Evolutionary conservation across 306 rosid genomes (phyloP).

Genomic region (Vicia faba): DNA sequence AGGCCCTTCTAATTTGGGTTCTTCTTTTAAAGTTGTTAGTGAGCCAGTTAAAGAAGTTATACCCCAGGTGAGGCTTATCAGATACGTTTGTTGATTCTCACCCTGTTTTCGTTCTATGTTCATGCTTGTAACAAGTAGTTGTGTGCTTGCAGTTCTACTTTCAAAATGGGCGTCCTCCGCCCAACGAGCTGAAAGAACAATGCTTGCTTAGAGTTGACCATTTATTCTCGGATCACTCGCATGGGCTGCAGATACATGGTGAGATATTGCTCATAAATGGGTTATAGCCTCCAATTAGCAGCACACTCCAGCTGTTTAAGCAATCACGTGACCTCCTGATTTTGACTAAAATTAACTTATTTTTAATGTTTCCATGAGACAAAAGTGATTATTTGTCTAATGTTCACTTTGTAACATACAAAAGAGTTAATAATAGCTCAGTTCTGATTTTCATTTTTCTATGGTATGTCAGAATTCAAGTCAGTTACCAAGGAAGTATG

Average conservation of each 20-base stretch:
- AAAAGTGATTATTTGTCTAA: slow-evolving; percentile 10
- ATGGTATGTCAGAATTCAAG: slow-evolving; percentile 74
- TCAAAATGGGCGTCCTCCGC: slow-evolving; percentile 83
- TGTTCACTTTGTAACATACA: slow-evolving; percentile 2
- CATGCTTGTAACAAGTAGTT: slow-evolving; percentile 33
- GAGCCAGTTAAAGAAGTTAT: slow-evolving; percentile 94
- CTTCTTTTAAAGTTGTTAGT: slow-evolving; percentile 89
- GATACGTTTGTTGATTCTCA: slow-evolving; percentile 1
- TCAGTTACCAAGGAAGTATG: slow-evolving; percentile 84
- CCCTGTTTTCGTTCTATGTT: slow-evolving; percentile 20
- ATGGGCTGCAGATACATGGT: slow-evolving; percentile 89
- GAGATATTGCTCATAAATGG: slow-evolving; percentile 47
- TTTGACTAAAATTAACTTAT: slow-evolving; percentile 14
- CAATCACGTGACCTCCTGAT: slow-evolving; percentile 1
- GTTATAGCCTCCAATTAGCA: slow-evolving; percentile 24
- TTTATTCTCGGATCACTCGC: slow-evolving; percentile 67
- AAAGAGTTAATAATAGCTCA: slow-evolving; percentile 31
- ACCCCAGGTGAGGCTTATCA: slow-evolving; percentile 79
- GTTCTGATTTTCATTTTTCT: slow-evolving; percentile 41
- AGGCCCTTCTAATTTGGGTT: slow-evolving; percentile 91
- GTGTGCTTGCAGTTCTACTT: slow-evolving; percentile 83
- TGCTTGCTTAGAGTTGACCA: slow-evolving; percentile 67
- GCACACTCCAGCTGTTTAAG: slow-evolving; percentile 32
- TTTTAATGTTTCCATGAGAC: slow-evolving; percentile 33
- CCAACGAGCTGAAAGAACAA: slow-evolving; percentile 80